Conservation (phyloP, 2,329 filamentous ascomycete species). For the Aspergillus arachidicola region DNA sequence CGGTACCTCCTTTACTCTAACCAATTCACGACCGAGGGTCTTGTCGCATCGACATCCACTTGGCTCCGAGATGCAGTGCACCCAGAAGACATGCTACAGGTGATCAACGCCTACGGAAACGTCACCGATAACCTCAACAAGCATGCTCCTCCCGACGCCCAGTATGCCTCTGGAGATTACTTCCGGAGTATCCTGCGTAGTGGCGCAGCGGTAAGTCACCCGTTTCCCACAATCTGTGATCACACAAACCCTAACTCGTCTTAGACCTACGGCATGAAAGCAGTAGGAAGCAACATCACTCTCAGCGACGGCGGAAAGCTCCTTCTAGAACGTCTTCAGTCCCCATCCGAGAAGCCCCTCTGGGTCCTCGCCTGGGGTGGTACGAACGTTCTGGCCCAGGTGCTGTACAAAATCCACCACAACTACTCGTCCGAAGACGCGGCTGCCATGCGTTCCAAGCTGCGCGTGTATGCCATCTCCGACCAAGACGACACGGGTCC, state of each 20-base stretch:
- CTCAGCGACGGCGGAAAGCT: slow-evolving; percentile 49
- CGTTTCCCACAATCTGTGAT: not conserved
- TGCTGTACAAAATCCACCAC: slow-evolving; percentile 41
- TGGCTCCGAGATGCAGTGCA: slow-evolving; percentile 48
- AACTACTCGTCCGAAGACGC: slow-evolving; percentile 32
- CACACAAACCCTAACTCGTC: not conserved
- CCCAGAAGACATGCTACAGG: slow-evolving; percentile 48
- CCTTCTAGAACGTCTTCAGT: slow-evolving; percentile 44
- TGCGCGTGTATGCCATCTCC: slow-evolving; percentile 59
- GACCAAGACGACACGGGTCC: slow-evolving; percentile 61
- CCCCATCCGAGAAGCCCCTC: slow-evolving; percentile 45
- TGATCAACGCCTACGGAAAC: slow-evolving; percentile 48
- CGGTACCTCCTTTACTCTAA: slow-evolving; percentile 51
- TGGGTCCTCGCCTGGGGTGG: slow-evolving; percentile 60
- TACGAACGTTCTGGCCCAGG: slow-evolving; percentile 55
- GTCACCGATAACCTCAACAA: slow-evolving; percentile 52
- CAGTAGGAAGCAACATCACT: slow-evolving; percentile 33
- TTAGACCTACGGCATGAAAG: slow-evolving; percentile 39
- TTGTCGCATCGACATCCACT: slow-evolving; percentile 50
- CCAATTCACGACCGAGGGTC: slow-evolving; percentile 49
- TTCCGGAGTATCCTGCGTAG: slow-evolving; percentile 40
- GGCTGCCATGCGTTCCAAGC: slow-evolving; percentile 38
- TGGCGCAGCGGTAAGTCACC: slow-evolving; percentile 42
- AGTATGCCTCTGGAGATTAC: slow-evolving; percentile 45
- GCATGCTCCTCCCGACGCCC: slow-evolving; percentile 49